Evolutionary conservation across 345 rosid species (phyloP), one percentile per base, ranked within the genome.

Genomic region (Euphorbia peplus): DNA sequence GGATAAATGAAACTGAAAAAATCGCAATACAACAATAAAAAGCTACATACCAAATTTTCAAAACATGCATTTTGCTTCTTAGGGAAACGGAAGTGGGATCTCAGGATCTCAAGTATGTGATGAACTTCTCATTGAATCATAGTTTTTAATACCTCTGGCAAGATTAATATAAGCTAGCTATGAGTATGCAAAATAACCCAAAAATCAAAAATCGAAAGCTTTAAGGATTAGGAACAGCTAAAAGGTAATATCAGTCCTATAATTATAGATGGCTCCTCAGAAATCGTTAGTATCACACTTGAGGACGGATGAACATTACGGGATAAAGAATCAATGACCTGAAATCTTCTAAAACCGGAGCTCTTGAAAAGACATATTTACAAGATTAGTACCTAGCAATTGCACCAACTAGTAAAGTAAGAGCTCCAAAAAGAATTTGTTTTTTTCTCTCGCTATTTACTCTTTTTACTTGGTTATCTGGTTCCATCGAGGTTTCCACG

Each of bases 271-370:
- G 56, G 39, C 64, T 29, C 78, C 68, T 65, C 71, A 74, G 58
- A 71, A 72, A 66, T 46, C 1, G 77, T 68, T 68, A 56, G 71
- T 18, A 54, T 63, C 73, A 61, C 51, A 50, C 55, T 41, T 63
- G 29, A 59, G 55, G 22, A 50, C 44, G 12, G 47, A 72, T 75
- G 60, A 77, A 75, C 73, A 63, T 55, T 3, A 53, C 42, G 24
- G 59, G 62, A 77, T 39, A 79, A 87, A 81, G 87, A 81, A 81
- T 81, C 75, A 60, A 75, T 58, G 71, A 68, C 79, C 85, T 75
- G 57, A 64, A 70, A 69, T 68, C 69, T 68, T 54, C 84, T 78
- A 74, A 25, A 76, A 71, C 14, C 28, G 76, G 74, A 72, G 87
- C 85, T 76, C 84, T 26, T 26, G 69, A 46, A 70, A 42, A 37